These are phyloP conservation scores for Pseudoperonospora humuli DNA, from an alignment of 352 stramenopile genomes.

Conservation along the genomic window DNA sequence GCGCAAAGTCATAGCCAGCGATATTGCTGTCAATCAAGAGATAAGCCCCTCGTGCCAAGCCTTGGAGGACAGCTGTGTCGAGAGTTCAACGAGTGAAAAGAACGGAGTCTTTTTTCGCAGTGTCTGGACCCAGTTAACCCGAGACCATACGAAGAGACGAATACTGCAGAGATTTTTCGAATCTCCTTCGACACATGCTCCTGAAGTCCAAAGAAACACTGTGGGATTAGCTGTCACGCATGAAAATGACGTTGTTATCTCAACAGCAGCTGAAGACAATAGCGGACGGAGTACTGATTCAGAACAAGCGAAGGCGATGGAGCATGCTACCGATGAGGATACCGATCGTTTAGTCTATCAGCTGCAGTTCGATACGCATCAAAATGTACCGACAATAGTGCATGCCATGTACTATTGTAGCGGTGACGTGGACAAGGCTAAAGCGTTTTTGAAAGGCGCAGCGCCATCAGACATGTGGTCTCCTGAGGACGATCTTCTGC, in stretches of 20 bases:
- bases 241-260: neutral
- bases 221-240: neutral
- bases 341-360: constrained; percentile 22
- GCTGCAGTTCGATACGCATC: constrained; percentile 29
- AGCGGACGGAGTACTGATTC: neutral
- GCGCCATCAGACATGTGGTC: constrained; percentile 37
- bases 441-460: constrained; percentile 26
- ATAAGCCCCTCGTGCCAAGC: neutral
- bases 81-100: neutral
- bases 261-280: neutral
- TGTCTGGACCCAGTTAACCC: constrained; percentile 6
- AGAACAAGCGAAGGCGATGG: neutral
- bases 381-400: constrained; percentile 18
- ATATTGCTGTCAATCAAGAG: neutral
- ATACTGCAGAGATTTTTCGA: constrained; percentile 20
- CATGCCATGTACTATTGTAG: constrained; percentile 41
- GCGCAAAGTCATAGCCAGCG: constrained; percentile 4
- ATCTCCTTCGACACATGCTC: neutral
- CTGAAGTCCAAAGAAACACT: constrained; percentile 1
- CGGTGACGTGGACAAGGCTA: constrained; percentile 23
- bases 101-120: constrained; percentile 21
- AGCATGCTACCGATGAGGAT: constrained; percentile 21
- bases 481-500: constrained; percentile 37
- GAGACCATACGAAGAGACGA: constrained; percentile 12
- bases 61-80: neutral